A percentile compares a stretch with the other conserved stretches of the same genome.
These are phyloP conservation scores for Acanthamoeba polyphaga DNA, from an alignment of 208 protist species.

Conservation along the genomic window DNA sequence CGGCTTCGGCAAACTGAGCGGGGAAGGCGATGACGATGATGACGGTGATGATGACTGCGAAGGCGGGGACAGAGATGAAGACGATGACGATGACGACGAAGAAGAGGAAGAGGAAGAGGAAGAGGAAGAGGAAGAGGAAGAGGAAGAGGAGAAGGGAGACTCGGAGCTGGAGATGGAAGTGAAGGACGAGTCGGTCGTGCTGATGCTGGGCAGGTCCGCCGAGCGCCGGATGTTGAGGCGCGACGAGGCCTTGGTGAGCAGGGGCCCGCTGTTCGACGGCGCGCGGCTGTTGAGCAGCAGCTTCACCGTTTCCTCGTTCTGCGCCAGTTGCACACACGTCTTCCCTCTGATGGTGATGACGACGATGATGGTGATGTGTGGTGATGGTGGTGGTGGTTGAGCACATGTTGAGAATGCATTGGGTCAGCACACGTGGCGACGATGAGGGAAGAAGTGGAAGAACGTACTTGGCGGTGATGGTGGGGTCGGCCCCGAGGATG, in stretches of 20 bases:
- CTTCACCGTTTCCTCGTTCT: conserved; percentile 14
- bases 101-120: not conserved
- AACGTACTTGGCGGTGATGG: not conserved
- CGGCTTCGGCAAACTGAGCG: too few relatives aligned
- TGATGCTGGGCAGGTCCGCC: not conserved
- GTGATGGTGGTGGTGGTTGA: not conserved
- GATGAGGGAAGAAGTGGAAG: not conserved
- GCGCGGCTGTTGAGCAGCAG: not conserved
- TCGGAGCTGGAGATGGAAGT: not conserved
- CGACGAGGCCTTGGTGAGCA: conserved; percentile 9
- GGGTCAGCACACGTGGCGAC: not conserved
- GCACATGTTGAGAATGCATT: not conserved
- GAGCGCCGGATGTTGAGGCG: not conserved
- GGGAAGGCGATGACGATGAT: too few relatives aligned
- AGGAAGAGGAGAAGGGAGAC: not conserved
- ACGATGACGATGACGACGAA: not conserved
- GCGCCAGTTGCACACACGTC: conserved; percentile 11
- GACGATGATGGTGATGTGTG: not conserved
- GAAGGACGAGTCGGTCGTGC: not conserved
- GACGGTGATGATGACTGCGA: too few relatives aligned
- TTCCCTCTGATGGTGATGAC: not conserved
- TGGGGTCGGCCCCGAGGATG: not conserved
- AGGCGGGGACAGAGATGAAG: not conserved
- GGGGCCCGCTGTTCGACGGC: not conserved
- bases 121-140: not conserved